These are phyloP conservation scores for Penstemon barbatus DNA, from an alignment of 257 asterid species.

Conservation along the genomic window DNA sequence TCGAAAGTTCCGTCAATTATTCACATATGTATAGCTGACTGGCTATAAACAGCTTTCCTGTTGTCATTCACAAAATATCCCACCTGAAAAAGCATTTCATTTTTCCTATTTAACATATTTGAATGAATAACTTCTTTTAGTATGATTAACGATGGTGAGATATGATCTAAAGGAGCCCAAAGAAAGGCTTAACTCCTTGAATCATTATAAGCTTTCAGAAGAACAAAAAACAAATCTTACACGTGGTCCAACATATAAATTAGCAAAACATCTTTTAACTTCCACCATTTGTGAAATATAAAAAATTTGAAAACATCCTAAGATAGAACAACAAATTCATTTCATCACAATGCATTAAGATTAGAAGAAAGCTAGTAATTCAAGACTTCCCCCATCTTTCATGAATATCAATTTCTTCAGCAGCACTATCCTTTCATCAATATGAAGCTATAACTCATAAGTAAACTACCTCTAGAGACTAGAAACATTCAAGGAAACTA, in stretches of 20 bases:
- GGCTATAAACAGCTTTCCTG: no score
- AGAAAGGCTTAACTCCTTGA: not conserved
- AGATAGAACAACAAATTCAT: not conserved
- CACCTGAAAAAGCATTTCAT: no score
- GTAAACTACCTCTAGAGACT: not conserved
- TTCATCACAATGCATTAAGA: not conserved
- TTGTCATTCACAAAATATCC: no score
- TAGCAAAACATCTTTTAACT: not conserved
- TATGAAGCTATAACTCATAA: no score
- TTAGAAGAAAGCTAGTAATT: not conserved
- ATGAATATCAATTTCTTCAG: not conserved
- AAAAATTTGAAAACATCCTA: not conserved
- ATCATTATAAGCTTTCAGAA: not conserved
- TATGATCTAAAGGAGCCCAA: not conserved
- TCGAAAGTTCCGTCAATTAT: conserved; percentile 16
- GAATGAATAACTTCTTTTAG: no score
- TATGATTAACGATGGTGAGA: no score
- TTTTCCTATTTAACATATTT: no score
- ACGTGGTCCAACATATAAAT: not conserved
- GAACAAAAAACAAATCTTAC: not conserved
- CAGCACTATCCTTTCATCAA: no score
- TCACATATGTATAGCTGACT: no score
- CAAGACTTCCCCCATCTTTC: not conserved
- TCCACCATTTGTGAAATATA: not conserved
- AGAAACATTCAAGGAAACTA: conserved; percentile 1